These are phyloP conservation scores for Fusarium sp. DNA, from an alignment of 2,329 filamentous ascomycete genomes.

Conservation along the genomic window DNA sequence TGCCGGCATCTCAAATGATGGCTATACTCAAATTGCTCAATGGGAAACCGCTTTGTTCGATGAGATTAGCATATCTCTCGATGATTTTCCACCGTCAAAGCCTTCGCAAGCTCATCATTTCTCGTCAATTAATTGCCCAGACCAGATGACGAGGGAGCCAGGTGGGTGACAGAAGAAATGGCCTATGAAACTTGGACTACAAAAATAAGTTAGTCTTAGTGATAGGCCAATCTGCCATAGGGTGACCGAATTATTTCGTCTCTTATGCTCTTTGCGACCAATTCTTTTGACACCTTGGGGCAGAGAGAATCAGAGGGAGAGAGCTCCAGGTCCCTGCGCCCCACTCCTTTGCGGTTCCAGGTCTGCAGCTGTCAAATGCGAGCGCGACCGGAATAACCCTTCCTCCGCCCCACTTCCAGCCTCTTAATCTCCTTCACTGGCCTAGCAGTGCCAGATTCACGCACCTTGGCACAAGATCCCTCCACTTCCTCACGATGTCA, in stretches of 20 bases:
- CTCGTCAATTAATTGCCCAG: neutral
- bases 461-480: neutral
- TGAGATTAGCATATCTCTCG: neutral
- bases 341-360: neutral
- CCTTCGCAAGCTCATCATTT: neutral
- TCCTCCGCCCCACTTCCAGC: neutral
- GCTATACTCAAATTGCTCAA: accelerated
- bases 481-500: neutral
- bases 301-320: no score
- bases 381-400: neutral
- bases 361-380: neutral
- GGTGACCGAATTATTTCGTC: no score
- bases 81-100: neutral
- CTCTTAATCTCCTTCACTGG: neutral
- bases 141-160: neutral
- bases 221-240: accelerated
- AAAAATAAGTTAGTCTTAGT: no score
- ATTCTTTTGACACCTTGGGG: no score
- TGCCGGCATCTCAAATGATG: neutral
- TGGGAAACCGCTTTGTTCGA: accelerated
- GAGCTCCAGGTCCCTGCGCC: no score
- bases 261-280: no score
- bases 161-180: no score
- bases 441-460: neutral
- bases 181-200: no score